Percentiles rank a stretch among this genome's conserved stretches.
Conservation (phyloP, 495 filamentous ascomycete species). For the Podospora bellae-mahoneyi region DNA sequence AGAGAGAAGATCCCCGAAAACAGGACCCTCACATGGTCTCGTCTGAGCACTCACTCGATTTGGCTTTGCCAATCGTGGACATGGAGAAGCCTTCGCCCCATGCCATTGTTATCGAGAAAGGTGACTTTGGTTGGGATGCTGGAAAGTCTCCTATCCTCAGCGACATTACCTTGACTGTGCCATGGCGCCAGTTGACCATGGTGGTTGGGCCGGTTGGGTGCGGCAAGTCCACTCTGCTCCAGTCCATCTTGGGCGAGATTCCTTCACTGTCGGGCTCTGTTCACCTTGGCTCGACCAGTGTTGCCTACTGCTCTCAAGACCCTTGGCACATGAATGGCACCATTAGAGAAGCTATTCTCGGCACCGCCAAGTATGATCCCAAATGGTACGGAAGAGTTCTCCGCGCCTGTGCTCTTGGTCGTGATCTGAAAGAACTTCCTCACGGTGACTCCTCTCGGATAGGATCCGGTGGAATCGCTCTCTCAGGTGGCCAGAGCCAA, state of each 20-base stretch:
- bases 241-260: constrained; percentile 56
- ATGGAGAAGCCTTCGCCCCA: constrained; percentile 14
- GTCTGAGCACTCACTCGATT: not conserved
- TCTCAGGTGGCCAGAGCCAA: constrained; percentile 43
- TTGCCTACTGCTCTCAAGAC: constrained; percentile 35
- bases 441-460: constrained; percentile 34
- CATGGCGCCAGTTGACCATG: constrained; percentile 39
- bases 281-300: constrained; percentile 21
- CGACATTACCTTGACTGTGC: constrained; percentile 41
- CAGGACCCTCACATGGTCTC: not conserved
- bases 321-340: constrained; percentile 39
- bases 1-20: constrained; percentile 24
- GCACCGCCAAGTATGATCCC: constrained; percentile 27
- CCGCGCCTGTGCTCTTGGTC: constrained; percentile 34
- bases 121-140: constrained; percentile 50
- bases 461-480: constrained; percentile 34
- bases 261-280: constrained; percentile 37
- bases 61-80: not conserved
- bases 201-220: constrained; percentile 59
- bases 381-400: constrained; percentile 43
- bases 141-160: constrained; percentile 45
- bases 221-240: constrained; percentile 59
- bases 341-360: constrained; percentile 38
- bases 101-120: constrained; percentile 45
- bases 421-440: constrained; percentile 36